Evolutionary conservation across 2,329 filamentous ascomycete species (phyloP), one percentile per base, ranked within the genome.

Genomic region (Sporothrix curviconia): DNA sequence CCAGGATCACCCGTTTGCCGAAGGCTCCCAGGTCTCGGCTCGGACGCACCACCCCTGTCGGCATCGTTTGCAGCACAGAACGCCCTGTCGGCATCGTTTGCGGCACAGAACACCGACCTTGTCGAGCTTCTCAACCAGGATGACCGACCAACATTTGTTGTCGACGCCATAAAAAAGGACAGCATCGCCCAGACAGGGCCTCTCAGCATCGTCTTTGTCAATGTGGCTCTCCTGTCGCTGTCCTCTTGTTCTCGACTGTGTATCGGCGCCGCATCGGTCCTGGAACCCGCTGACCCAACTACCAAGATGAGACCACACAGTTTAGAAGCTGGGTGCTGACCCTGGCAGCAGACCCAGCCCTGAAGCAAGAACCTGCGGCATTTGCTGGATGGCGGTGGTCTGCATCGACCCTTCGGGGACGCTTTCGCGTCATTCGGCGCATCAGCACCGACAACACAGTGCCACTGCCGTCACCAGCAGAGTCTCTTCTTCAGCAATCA

Each of bases 61-160:
- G n/a, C 25, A 43, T 28, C 3, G 14, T 74, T 75, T 60, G n/a
- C n/a, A n/a, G n/a, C n/a, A n/a, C n/a, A n/a, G n/a, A n/a, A n/a
- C n/a, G n/a, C n/a, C n/a, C n/a, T n/a, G n/a, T n/a, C 70, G 4
- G 28, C 73, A 6, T 71, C 75, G 55, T 77, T 83, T 53, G 72
- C 83, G 52, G 74, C 92, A 4, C 81, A 81, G 42, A 79, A 80
- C 25, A 76, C 91, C 53, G 85, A 86, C 24, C 78, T 90, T 9
- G 71, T 86, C 19, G 89, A 92, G 68, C 73, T 92, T 39, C 70
- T 94, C 40, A 88, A 92, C 66, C 81, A 87, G 63, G 89, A 94
- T 67, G 82, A 86, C 51, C 77, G 89, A 47, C 89, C 88, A 3
- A 89, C 86, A 0, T 90, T 92, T 64, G 79, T 92, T 42, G 76